Evolutionary conservation across 1,284 basidiomycete species (phyloP), one percentile per base, ranked within the genome.

Genomic region (Termitomyces sp.): DNA sequence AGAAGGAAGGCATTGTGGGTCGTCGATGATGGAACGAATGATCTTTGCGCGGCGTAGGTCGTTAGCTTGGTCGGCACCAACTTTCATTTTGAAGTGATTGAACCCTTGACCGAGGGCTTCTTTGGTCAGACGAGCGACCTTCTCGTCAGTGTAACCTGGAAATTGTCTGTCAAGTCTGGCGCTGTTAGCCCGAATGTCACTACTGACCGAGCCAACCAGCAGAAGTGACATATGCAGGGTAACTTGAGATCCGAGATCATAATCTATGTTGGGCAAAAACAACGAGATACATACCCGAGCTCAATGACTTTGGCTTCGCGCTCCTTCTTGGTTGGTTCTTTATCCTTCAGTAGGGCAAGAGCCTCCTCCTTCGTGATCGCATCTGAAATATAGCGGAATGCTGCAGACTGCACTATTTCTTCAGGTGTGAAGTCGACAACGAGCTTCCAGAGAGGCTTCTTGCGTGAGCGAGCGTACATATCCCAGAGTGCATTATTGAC

Each of bases 71-170:
- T 90, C 79, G 34, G 88, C 86, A 51, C 95, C 95, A 57, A 98
- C 93, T 75, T 97, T 97, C 86, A 96, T 93, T 76, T 95, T 95
- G 80, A 96, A 95, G 72, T 94, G 91, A 74, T 91, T 93, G 81
- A 96, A 96, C 28, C 94, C 94, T 47, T 82, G 83, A 24, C 78
- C 71, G 49, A 98, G 78, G 28, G 93, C 91, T 66, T 91, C 89
- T 64, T 86, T 86, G 2, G 92, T 97, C 50, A 98, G 79, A 14
- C 84, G 81, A 3, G 84, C 81, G 43, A 97, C 84, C 68, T 97
- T 97, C 65, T 94, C 93, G 65, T 97, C 93, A 28, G 80, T 82
- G 73, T 97, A 97, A 2, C 86, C 78, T 77, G 52, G 31, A 30
- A 18, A 33, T 31, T 1, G 46, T 33, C 31, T 1, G 46, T 33